Evolutionary conservation across 2,329 filamentous ascomycete genomes (phyloP), one percentile per base, ranked within the genome.

Genomic region (Colletotrichum orbiculare): DNA sequence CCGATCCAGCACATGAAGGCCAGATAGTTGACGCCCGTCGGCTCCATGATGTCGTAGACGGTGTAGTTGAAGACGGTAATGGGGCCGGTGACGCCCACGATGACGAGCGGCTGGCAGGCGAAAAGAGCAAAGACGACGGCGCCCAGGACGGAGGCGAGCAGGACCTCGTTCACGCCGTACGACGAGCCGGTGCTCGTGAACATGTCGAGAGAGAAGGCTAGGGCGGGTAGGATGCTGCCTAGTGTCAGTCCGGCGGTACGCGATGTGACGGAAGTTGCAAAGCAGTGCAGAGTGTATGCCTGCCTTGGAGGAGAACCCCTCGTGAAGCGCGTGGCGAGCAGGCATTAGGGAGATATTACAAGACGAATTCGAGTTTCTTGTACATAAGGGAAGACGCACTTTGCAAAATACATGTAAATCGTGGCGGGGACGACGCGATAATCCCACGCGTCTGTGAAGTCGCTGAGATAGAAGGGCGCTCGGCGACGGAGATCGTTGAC

Each of bases 41-140:
- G 89, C 1, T 84, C 81, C 74, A 97, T 92, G 69, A 97, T 97
- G 76, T 96, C 91, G 79, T 94, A 97, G 3, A 97, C 92, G 4
- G 94, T 97, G 74, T 96, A 97, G 75, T 96, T 97, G 74, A 97
- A 97, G 35, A 97, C 93, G 13, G 94, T 96, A 62, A 97, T 97
- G 4, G 93, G 93, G n/a, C 89, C 92, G 10, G 93, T 96, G 2
- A 97, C 93, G 25, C 94, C 94, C 25, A 97, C 94, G 75, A 97
- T 97, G 59, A 95, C 92, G 62, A 97, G 80, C 7, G 94, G 94
- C 74, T 97, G 94, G 34, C 91, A 92, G 8, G 93, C 90, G 67
- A 93, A 85, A 2, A 96, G 70, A 3, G 92, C 83, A 75, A 97
- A 97, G 1, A 97, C 91, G 1, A 95, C 87, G 6, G 92, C 86